Evolutionary conservation across 2,329 filamentous ascomycete species (phyloP), one percentile per base, ranked within the genome.

Genomic region (Trichoderma oligosporum): DNA sequence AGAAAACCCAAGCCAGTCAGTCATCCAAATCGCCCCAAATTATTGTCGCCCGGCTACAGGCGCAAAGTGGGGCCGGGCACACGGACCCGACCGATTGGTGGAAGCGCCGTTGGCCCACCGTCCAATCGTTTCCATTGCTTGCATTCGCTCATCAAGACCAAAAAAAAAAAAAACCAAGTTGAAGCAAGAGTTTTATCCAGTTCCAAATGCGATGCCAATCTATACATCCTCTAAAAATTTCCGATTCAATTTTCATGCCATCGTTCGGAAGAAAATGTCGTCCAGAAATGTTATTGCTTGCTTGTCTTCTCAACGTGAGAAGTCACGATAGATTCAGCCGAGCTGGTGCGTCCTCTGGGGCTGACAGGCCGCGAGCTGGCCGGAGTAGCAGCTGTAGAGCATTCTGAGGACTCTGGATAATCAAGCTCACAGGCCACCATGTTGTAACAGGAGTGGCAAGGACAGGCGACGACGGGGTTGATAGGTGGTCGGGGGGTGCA

Each of bases 401-500:
- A 11, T 7, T 25, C 4, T 8, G 41, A 27, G 25, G 39, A 45
- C 27, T 47, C 20, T 18, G 39, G 41, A n/a, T 57, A 48, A 22
- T 44, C 33, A 22, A 47, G 33, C 27, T 57, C 58, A 1, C 35
- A n/a, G 22, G 33, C 35, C 5, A 29, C 20, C 24, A 25, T 35
- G 57, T 67, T 69, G 66, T 63, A 73, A 66, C 71, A 73, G 44
- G 65, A 60, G 51, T 65, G 67, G 62, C 73, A 75, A 52, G 72
- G 71, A 56, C 73, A 75, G 18, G 66, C 61, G 4, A 70, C 64
- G 31, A 63, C 64, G 58, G 63, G 62, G 63, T 67, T 69, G 63
- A 72, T 64, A 44, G 73, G 71, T 2, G 73, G 73, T 16, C 70
- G 70, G 54, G 73, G 71, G 46, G 71, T 65, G 61, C 71, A 74